These are phyloP conservation scores for Chaetomium tenue DNA, from an alignment of 495 filamentous ascomycete genomes.

Conservation along the genomic window DNA sequence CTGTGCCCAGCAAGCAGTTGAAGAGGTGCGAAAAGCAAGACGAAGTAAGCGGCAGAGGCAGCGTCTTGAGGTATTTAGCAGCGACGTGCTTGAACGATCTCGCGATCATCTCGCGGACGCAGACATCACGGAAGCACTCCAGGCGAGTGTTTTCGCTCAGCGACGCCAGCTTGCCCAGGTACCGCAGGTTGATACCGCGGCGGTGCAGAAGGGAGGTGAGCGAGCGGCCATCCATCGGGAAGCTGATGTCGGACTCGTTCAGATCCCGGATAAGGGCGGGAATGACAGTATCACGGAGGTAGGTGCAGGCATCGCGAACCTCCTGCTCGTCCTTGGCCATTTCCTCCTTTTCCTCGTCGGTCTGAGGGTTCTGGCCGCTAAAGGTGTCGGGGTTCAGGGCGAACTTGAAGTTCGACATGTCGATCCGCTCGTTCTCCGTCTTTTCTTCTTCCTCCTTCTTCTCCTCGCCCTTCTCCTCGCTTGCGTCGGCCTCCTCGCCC, in stretches of 20 bases:
- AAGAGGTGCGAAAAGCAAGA: constrained; percentile 81
- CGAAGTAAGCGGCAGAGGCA: constrained; percentile 74
- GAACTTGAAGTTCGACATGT: constrained; percentile 79
- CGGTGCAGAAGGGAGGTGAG: constrained; percentile 89
- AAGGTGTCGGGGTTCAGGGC: constrained; percentile 93
- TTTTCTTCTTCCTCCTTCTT: constrained; percentile 34
- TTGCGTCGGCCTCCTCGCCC: too few relatives aligned
- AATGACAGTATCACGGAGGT: constrained; percentile 70
- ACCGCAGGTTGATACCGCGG: constrained; percentile 94
- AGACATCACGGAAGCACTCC: constrained; percentile 69
- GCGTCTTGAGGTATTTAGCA: constrained; percentile 70
- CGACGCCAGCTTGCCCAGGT: constrained; percentile 78
- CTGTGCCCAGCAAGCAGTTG: constrained; percentile 86
- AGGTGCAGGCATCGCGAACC: constrained; percentile 78
- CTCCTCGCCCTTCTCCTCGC: constrained; percentile 20
- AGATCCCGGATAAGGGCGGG: constrained; percentile 74
- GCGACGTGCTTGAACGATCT: constrained; percentile 92
- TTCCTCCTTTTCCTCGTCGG: constrained; percentile 82
- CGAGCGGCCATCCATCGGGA: constrained; percentile 96
- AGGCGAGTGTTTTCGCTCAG: constrained; percentile 69
- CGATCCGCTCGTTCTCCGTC: constrained; percentile 57
- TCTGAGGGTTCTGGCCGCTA: constrained; percentile 87
- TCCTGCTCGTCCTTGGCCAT: constrained; percentile 84
- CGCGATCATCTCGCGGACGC: constrained; percentile 87
- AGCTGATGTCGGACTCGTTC: constrained; percentile 87